Base-by-base conservation (phyloP, 208 protist species). In the Leishmania major region DNA sequence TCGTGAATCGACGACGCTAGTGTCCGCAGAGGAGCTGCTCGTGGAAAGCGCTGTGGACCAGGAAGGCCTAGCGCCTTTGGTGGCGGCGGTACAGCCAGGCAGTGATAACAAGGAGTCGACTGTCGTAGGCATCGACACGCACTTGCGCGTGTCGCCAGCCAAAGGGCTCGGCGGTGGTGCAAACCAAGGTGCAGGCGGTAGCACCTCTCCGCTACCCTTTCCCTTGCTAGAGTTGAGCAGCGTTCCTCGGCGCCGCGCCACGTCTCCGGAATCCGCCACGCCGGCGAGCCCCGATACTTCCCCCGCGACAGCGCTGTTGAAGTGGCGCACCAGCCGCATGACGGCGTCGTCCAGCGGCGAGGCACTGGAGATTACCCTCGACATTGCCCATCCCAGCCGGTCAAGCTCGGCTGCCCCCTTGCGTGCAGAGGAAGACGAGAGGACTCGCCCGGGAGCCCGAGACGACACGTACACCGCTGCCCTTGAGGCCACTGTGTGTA, bases 1-100 rank as follows among this genome's bases (percentile, higher is more conserved):
- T 35, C 51, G 74, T 1, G 86, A 86, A 47, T 81, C 82, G n/a
- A 15, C 80, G 25, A 43, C 67, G 25, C 78, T 88, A 15, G 57
- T 78, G 19, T 84, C 71, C 25, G 82, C 88, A 13, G 76, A 84
- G 8, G 88, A 91, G 53, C 40, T 91, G 57, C 78, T 91, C 28
- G 82, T 91, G 10, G 77, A 88, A 77, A 77, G 80, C 45, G 51
- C 79, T 64, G 59, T 86, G 57, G 43, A 64, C 40, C 57, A 75
- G 1, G 85, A 89, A 43, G 82, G 55, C 72, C 47, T 76, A 31
- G n/a, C 79, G 62, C 73, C 70, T 19, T 49, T 84, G 40, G 49
- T 28, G 10, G 83, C 82, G 1, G 70, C 75, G 5, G 43, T 80
- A 15, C 62, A 80, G n/a, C 77, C 59, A 57, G 60, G 43, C 49